phyloP scores from a whole-genome alignment of 2,329 filamentous ascomycete species.

The Ophiostoma sp. region DNA sequence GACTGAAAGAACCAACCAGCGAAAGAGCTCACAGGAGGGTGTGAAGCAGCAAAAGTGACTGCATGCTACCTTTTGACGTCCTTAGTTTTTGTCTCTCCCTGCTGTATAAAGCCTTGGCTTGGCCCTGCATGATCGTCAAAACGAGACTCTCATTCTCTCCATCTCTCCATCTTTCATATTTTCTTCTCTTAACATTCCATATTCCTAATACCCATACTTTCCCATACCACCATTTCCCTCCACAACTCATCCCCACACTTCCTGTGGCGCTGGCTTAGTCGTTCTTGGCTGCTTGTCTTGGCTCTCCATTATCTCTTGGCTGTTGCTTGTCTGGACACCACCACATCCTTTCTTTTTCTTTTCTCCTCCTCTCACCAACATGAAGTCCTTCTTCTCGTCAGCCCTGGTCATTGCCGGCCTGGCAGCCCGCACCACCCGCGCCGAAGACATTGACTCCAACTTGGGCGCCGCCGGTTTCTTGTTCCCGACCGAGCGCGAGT shows the following conservation, averaged over 20 bases:
- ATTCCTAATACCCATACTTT: not conserved
- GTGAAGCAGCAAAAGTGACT: not conserved
- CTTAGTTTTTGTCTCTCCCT: not conserved
- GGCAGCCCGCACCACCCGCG: not conserved
- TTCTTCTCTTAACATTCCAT: not conserved
- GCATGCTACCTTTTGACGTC: not conserved
- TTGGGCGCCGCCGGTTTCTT: constrained; percentile 58
- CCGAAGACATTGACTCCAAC: constrained; percentile 32
- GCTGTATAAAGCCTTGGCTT: not conserved
- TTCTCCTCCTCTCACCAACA: not conserved
- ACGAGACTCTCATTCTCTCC: not conserved
- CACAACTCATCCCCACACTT: not conserved
- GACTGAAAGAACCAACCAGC: not conserved
- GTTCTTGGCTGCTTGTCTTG: constrained; percentile 6
- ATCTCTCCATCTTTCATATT: not conserved
- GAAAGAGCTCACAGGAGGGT: not conserved
- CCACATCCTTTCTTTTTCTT: not conserved
- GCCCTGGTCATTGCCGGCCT: not conserved
- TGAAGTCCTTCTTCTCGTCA: constrained; percentile 3
- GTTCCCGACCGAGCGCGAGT: constrained; percentile 54
- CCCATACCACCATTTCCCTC: not conserved
- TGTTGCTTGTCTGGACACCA: not conserved
- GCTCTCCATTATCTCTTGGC: not conserved
- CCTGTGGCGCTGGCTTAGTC: not conserved
- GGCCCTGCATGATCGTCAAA: not conserved